Evolutionary conservation across 768 basidiomycete species (phyloP).

Genomic region (Gymnopilus dilepis): DNA sequence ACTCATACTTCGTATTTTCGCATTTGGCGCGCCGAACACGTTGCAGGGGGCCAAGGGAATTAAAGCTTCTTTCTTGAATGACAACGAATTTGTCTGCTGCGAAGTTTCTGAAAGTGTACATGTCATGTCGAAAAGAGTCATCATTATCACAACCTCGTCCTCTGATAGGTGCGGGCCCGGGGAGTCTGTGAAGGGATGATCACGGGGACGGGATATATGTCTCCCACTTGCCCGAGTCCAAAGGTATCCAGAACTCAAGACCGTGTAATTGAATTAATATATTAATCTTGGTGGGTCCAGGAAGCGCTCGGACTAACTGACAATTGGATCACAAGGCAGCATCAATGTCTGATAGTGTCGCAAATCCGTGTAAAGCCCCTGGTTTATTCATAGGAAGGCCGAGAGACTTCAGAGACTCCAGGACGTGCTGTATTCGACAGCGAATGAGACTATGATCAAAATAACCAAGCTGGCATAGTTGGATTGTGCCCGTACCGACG

Average conservation of each 20-base stretch:
- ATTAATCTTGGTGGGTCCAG: slow-evolving; percentile 22
- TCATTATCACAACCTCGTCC: neutral
- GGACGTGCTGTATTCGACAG: slow-evolving; percentile 1
- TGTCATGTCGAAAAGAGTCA: slow-evolving; percentile 12
- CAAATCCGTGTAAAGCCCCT: slow-evolving; percentile 14
- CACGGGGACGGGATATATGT: slow-evolving; percentile 2
- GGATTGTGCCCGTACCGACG: slow-evolving; percentile 4
- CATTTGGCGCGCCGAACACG: neutral
- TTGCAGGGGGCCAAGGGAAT: slow-evolving; percentile 8
- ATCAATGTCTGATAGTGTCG: slow-evolving; percentile 18
- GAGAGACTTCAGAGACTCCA: slow-evolving; percentile 10
- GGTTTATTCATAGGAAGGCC: slow-evolving; percentile 7
- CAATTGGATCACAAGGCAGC: slow-evolving; percentile 23
- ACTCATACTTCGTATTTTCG: neutral
- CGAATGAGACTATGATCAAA: slow-evolving; percentile 1
- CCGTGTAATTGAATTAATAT: slow-evolving; percentile 16
- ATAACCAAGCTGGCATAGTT: slow-evolving; percentile 5
- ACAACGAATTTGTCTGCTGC: slow-evolving; percentile 1
- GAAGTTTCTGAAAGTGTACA: neutral
- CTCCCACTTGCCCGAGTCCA: slow-evolving; percentile 10
- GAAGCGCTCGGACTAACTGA: slow-evolving; percentile 13
- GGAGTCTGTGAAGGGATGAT: neutral
- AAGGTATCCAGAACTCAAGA: slow-evolving; percentile 3
- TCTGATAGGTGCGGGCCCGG: slow-evolving; percentile 11
- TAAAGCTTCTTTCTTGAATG: neutral